A percentile compares a stretch with the other conserved stretches of the same genome.
Evolutionary conservation across 1,139 yeast species (phyloP).

Genomic region (Yamadazyma friedrichii): DNA sequence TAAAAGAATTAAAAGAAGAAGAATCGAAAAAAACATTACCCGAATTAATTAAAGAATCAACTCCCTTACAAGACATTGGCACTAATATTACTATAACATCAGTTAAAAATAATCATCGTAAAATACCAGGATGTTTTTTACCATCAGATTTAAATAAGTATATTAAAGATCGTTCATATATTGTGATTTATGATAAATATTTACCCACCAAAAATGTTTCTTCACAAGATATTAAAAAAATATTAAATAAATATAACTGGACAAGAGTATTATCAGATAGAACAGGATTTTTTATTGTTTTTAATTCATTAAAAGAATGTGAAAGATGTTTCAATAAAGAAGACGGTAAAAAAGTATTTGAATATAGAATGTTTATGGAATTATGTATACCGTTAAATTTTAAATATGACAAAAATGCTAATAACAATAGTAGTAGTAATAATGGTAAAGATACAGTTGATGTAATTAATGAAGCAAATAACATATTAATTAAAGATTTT

Average conservation of each 20-base stretch:
- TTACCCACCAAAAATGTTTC: conserved; percentile 52
- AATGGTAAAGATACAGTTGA: conserved; percentile 24
- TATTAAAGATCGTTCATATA: conserved; percentile 55
- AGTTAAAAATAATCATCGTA: conserved; percentile 28
- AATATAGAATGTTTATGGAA: conserved; percentile 57
- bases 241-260: conserved; percentile 60
- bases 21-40: conserved; percentile 7
- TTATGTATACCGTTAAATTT: conserved; percentile 43
- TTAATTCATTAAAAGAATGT: conserved; percentile 63
- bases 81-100: conserved; percentile 35
- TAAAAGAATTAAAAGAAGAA: too few relatives aligned
- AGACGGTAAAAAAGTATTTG: conserved; percentile 57
- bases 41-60: conserved; percentile 4
- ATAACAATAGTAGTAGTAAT: conserved; percentile 1
- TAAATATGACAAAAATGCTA: conserved; percentile 11
- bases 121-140: conserved; percentile 33
- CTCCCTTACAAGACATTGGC: conserved; percentile 11
- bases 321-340: conserved; percentile 63
- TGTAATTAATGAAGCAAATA: conserved; percentile 56
- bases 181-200: conserved; percentile 53
- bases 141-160: conserved; percentile 47
- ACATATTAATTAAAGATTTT: conserved; percentile 61
- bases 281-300: conserved; percentile 70
- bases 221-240: conserved; percentile 53
- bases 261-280: conserved; percentile 60